A percentile compares a stretch with the other conserved stretches of the same genome.
Evolutionary conservation across 2,329 filamentous ascomycete genomes (phyloP).

Genomic region (Fusarium zealandicum): DNA sequence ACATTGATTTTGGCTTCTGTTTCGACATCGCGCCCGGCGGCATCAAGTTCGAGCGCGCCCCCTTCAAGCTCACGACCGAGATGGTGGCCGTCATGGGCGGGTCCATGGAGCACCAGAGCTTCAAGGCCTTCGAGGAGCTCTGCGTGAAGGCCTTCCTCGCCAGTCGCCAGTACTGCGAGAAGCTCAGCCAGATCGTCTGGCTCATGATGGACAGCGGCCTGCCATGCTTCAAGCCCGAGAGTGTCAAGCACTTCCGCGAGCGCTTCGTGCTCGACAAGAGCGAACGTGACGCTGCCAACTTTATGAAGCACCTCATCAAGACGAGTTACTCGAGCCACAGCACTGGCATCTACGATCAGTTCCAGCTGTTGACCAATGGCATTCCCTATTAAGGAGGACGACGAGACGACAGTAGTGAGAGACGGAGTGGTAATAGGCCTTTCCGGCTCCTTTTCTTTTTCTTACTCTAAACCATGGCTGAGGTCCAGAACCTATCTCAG

Average conservation of each 20-base stretch:
- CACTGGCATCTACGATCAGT: conserved; percentile 96
- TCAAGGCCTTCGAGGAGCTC: conserved; percentile 95
- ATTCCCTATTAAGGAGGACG: conserved; percentile 77
- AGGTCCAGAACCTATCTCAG: neutral
- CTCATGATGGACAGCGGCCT: conserved; percentile 96
- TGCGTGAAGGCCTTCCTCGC: conserved; percentile 96
- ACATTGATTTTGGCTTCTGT: conserved; percentile 99
- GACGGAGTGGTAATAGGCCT: conserved; percentile 4
- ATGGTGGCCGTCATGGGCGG: conserved; percentile 99
- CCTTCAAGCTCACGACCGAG: conserved; percentile 96
- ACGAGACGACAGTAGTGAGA: conserved; percentile 4
- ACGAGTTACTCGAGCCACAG: conserved; percentile 91
- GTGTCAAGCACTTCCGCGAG: conserved; percentile 89
- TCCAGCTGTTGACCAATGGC: conserved; percentile 95
- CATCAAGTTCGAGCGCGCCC: conserved; percentile 95
- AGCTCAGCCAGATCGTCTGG: conserved; percentile 86
- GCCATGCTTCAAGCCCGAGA: conserved; percentile 97
- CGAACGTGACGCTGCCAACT: conserved; percentile 92
- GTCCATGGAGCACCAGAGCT: conserved; percentile 81
- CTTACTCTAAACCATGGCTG: neutral
- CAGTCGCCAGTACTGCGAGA: conserved; percentile 83
- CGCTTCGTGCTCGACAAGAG: conserved; percentile 91
- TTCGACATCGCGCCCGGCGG: conserved; percentile 98
- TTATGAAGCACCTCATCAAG: conserved; percentile 87
- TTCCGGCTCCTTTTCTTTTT: neutral